Evolutionary conservation across 345 rosid species (phyloP), one percentile per base, ranked within the genome.

Genomic region (Erysimum cheiranthoides): DNA sequence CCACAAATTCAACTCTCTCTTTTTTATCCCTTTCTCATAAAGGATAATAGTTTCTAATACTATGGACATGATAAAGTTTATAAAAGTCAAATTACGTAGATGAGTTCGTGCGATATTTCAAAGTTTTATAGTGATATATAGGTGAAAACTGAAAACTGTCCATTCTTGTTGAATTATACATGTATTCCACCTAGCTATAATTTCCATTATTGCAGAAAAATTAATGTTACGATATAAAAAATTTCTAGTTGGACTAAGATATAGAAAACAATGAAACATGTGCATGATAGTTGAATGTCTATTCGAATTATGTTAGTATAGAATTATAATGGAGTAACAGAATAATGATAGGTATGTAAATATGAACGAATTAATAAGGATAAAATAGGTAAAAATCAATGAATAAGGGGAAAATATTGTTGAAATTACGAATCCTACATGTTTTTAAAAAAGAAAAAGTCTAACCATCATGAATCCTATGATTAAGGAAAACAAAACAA

Each of bases 1-100:
- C 63, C 74, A 68, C 56, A 60, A 40, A 21, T 75, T 61, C 63
- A 68, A 51, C 62, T 42, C 39, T 51, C 18, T 56, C 9, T 63
- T 7, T 7, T 49, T 12, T 36, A 8, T 36, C 0, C 39, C 14
- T 67, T 75, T 59, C 61, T 59, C 67, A 51, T 46, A 45, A 73
- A 75, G 56, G 73, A 67, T 67, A 49, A 38, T 67, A 16, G 42
- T 74, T 62, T 58, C 28, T 27, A 67, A 25, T 49, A 38, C 32
- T 27, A 45, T 35, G 54, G 49, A 71, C 40, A 25, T 47, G 60
- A 71, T n/a, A n/a, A 60, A 60, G 11, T 47, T 60, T 67, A 43
- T 61, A 5, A 17, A 40, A 73, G 36, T 73, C 30, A 1, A 40
- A 25, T 68, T 52, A 28, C 40, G 16, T 63, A 40, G 6, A 63